Base-by-base conservation (phyloP, 2,329 filamentous ascomycete species). In the Alternaria conjuncta region DNA sequence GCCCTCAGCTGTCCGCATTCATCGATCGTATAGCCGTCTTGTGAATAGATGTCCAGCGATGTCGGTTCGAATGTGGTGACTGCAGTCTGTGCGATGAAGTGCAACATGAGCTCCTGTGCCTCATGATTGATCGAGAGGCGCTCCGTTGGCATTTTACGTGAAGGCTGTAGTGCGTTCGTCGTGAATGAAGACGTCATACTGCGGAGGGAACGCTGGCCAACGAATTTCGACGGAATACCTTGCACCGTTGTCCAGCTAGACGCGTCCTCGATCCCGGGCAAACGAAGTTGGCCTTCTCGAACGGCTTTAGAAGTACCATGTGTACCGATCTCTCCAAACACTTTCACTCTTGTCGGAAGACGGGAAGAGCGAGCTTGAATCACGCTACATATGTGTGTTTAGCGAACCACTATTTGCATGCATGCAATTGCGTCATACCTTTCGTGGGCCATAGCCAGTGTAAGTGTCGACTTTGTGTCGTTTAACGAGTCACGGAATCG, bases 11-110 rank as follows among this genome's bases (percentile, higher is more conserved):
- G 47, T 20, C 64, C 66, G 28, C 59, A 61, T 6, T 65, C 54
- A n/a, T 69, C 64, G 12, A 69, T 61, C 23, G 55, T 65, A 18
- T 67, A 69, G 2, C 59, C 61, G 13, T 69, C 66, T 28, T 65
- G 59, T 12, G 66, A 59, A 47, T 65, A 57, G n/a, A 69, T 67
- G 9, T 67, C 64, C 10, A 67, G 28, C 4, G 64, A 69, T 5
- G 54, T 61, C 28, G 66, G 41, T 18, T 65, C 41, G 20, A 69
- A 65, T 10, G 28, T 61, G 3, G 64, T 54, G 7, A 67, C 49
- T 8, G 61, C 61, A 8, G 61, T 67, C 12, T 59, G 57, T 20
- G 47, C 53, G 8, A 67, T 67, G 8, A 60, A 46, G 25, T 65
- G 58, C 2, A 69, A 15, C 64, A 67, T 65, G 9, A 69, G 57